Percentiles rank a stretch among this genome's conserved stretches.
These are phyloP conservation scores for Penstemon newberryi DNA, from an alignment of 257 asterid species.

Conservation along the genomic window DNA sequence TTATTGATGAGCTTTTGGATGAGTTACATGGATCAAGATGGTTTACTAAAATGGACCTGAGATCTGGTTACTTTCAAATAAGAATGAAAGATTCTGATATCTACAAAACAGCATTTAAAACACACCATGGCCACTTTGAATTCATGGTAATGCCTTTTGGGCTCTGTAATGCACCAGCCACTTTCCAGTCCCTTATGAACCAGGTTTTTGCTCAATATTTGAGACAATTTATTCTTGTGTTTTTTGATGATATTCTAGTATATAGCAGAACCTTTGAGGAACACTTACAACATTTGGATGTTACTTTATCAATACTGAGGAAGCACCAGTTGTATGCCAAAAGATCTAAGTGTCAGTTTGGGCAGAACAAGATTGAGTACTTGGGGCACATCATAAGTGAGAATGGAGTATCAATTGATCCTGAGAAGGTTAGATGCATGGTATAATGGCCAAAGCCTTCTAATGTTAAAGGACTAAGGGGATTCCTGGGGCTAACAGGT, in stretches of 20 bases:
- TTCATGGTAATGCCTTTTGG: not conserved
- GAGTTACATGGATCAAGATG: not conserved
- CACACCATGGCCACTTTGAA: slow-evolving; percentile 17
- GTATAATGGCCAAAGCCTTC: not conserved
- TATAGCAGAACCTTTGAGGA: not conserved
- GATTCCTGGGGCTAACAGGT: not conserved
- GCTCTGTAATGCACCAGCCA: not conserved
- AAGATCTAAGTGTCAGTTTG: not conserved
- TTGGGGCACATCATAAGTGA: not conserved
- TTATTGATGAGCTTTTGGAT: slow-evolving; percentile 21
- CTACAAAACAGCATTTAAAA: not conserved
- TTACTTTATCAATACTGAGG: not conserved
- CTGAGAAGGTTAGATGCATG: not conserved
- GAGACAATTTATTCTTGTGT: slow-evolving; percentile 20
- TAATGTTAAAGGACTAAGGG: not conserved
- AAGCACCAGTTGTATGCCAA: not conserved
- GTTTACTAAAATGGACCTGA: slow-evolving; percentile 17
- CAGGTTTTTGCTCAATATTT: not conserved
- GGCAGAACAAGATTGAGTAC: not conserved
- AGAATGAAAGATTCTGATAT: not conserved
- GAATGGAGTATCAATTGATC: not conserved
- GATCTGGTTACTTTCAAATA: slow-evolving; percentile 18
- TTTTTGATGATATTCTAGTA: slow-evolving; percentile 24
- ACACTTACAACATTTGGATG: not conserved
- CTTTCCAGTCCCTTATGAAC: slow-evolving; percentile 11